phyloP scores from a whole-genome alignment of 176 grass and related monocot genomes.

The Eleusine indica region DNA sequence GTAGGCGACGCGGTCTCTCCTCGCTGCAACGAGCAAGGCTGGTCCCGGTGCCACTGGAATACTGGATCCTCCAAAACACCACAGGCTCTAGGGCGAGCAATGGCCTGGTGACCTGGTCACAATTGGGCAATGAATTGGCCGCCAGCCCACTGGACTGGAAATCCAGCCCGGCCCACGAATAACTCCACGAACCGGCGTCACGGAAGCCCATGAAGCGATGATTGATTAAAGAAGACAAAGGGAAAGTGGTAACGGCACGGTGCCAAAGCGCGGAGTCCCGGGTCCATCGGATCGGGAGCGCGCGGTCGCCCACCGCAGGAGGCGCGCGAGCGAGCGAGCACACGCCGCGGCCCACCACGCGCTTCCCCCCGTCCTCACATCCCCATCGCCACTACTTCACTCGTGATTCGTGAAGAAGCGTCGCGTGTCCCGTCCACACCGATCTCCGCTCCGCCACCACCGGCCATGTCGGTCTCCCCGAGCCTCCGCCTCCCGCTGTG shows the following conservation, averaged over 20 bases:
- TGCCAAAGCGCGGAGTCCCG: constrained; percentile 28
- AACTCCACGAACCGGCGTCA: not conserved
- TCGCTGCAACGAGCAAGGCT: no score
- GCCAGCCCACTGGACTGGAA: not conserved
- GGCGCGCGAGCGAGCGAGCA: not conserved
- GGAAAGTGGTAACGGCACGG: constrained; percentile 29
- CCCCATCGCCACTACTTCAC: constrained; percentile 4
- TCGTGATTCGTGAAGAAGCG: constrained; percentile 3
- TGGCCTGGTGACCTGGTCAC: not conserved
- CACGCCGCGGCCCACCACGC: not conserved
- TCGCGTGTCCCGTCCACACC: not conserved
- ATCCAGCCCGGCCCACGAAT: not conserved
- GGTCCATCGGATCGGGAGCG: constrained; percentile 54
- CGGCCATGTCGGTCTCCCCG: constrained; percentile 36
- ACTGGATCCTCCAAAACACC: not conserved
- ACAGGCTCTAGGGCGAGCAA: no score
- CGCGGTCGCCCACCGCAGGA: constrained; percentile 10
- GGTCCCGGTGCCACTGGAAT: no score
- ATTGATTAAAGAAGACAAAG: not conserved
- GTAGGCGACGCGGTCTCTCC: no score
- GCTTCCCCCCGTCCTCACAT: constrained; percentile 25
- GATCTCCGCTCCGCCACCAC: not conserved
- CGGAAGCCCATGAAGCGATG: not conserved
- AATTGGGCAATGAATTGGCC: not conserved
- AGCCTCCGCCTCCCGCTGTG: constrained; percentile 44